Conservation (phyloP, 495 filamentous ascomycete species). For the Hypomontagnella submonticulosa region DNA sequence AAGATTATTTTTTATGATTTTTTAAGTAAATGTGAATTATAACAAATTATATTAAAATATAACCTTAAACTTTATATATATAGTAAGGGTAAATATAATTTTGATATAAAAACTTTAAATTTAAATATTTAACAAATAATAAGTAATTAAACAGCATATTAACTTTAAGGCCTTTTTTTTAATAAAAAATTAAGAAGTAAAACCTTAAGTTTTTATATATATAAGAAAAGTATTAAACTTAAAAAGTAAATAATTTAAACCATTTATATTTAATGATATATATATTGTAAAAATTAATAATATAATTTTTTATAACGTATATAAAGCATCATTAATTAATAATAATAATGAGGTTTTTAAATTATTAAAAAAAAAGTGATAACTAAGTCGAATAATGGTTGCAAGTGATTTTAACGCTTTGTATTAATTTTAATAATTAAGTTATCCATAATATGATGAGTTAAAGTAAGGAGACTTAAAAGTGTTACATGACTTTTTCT, state of each 20-base stretch:
- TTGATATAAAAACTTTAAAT: neutral
- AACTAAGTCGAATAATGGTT: neutral
- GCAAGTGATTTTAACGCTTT: neutral
- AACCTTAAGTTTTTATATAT: neutral
- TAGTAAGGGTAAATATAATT: neutral
- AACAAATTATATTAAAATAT: neutral
- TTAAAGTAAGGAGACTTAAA: no score
- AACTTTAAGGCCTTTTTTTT: neutral
- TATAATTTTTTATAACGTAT: neutral
- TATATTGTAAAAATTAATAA: neutral
- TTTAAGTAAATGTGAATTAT: neutral
- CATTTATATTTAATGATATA: neutral
- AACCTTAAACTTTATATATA: neutral
- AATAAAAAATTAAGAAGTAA: neutral
- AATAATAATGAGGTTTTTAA: neutral
- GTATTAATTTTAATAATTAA: neutral
- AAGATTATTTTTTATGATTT: neutral
- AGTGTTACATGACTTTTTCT: no score
- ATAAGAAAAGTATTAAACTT: neutral
- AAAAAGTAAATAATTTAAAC: neutral
- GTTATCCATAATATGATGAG: neutral
- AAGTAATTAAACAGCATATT: neutral
- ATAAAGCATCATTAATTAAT: neutral
- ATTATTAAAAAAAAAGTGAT: neutral
- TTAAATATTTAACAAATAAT: neutral